Evolutionary conservation across 768 basidiomycete species (phyloP).

Genomic region (Podaxis mareebaensis): DNA sequence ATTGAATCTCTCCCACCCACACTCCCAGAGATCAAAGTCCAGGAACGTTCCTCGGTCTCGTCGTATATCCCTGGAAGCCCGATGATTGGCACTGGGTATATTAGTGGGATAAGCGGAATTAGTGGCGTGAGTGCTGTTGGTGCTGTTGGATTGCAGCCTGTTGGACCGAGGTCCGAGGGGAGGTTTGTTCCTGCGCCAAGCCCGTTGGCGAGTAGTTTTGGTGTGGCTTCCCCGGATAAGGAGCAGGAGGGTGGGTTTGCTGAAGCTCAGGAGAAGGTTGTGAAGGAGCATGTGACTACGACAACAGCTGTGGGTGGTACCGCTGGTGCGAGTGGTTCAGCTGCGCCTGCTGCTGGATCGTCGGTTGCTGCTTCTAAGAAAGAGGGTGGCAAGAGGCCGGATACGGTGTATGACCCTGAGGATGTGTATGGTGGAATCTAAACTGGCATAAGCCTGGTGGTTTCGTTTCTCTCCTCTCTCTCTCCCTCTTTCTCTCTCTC

Average conservation of each 20-base stretch:
- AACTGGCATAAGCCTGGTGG: slow-evolving; percentile 15
- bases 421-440: slow-evolving; percentile 74
- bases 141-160: slow-evolving; percentile 7
- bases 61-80: slow-evolving; percentile 21
- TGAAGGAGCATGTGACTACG: not conserved
- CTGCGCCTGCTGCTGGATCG: slow-evolving; percentile 14
- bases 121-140: not conserved
- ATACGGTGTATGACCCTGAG: slow-evolving; percentile 60
- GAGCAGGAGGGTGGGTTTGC: slow-evolving; percentile 5
- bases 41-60: slow-evolving; percentile 43
- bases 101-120: slow-evolving; percentile 10
- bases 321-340: slow-evolving; percentile 10
- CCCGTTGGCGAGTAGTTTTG: slow-evolving; percentile 40
- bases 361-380: slow-evolving; percentile 3
- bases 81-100: slow-evolving; percentile 9
- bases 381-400: slow-evolving; percentile 38
- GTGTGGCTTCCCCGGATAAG: slow-evolving; percentile 20
- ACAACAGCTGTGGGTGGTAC: not conserved
- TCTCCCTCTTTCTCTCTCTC: not conserved
- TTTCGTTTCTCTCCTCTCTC: not conserved
- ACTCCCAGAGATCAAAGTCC: slow-evolving; percentile 52
- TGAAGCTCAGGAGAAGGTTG: slow-evolving; percentile 3
- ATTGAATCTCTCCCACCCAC: slow-evolving; percentile 51
- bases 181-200: slow-evolving; percentile 41
- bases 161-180: slow-evolving; percentile 14